A percentile compares a stretch with the other conserved stretches of the same genome.
Conservation (phyloP, 495 filamentous ascomycete genomes). For the Wilcoxina mikolae region DNA sequence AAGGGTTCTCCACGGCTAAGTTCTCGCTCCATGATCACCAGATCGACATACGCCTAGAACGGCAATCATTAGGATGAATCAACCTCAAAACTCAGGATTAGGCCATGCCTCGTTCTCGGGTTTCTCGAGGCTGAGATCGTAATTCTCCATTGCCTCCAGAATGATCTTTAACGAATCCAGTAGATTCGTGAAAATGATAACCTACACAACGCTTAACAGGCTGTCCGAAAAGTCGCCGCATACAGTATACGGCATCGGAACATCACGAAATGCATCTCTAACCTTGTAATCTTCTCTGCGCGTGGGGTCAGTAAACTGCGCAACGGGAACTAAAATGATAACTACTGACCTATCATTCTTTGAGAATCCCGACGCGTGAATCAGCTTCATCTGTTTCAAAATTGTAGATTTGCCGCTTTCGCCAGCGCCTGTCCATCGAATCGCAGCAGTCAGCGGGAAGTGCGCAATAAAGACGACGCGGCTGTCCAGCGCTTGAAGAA, state of each 20-base stretch:
- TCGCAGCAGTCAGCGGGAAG: slow-evolving; percentile 3
- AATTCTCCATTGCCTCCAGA: slow-evolving; percentile 83
- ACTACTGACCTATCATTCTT: slow-evolving; percentile 54
- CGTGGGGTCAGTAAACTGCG: background rate
- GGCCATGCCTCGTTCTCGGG: slow-evolving; percentile 59
- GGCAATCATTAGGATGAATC: background rate
- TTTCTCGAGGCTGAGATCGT: slow-evolving; percentile 59
- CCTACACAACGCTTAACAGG: slow-evolving; percentile 21
- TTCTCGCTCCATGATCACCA: slow-evolving; percentile 50
- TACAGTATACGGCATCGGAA: too few relatives aligned
- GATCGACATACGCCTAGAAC: slow-evolving; percentile 25
- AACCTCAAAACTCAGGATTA: slow-evolving; percentile 17
- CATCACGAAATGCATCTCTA: background rate
- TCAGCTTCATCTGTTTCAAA: too few relatives aligned
- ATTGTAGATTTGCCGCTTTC: too few relatives aligned
- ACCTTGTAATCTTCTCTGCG: slow-evolving; percentile 9
- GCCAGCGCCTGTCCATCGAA: slow-evolving; percentile 70
- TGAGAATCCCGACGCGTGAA: slow-evolving; percentile 84
- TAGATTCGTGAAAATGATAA: slow-evolving; percentile 87
- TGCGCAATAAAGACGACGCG: background rate
- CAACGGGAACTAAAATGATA: background rate
- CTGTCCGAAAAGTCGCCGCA: too few relatives aligned
- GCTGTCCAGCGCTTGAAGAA: background rate
- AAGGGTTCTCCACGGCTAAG: slow-evolving; percentile 62
- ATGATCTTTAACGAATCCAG: slow-evolving; percentile 78